Evolutionary conservation across 345 rosid species (phyloP).

Genomic region (Fremontodendron californicum): DNA sequence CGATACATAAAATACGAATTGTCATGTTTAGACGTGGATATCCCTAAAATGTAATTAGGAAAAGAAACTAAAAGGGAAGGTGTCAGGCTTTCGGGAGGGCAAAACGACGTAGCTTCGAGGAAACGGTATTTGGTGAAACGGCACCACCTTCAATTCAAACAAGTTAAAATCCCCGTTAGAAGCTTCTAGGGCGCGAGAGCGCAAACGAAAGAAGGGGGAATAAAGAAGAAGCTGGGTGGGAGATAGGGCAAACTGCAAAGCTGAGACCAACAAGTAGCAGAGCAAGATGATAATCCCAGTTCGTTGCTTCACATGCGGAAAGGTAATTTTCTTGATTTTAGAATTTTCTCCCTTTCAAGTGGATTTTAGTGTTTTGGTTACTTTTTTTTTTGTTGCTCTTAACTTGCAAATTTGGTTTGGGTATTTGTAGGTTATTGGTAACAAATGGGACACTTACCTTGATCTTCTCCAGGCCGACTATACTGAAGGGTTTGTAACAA

Average conservation of each 20-base stretch:
- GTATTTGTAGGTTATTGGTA: constrained; percentile 55
- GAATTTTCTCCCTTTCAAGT: background rate
- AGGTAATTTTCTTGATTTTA: constrained; percentile 30
- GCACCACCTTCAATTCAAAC: background rate
- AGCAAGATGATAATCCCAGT: constrained; percentile 68
- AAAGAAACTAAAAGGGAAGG: no score
- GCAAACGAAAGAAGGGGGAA: background rate
- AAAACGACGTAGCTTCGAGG: background rate
- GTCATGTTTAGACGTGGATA: no score
- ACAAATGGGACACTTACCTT: constrained; percentile 79
- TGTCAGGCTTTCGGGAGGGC: no score
- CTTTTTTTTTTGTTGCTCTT: background rate
- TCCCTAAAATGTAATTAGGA: no score
- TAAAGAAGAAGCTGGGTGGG: background rate
- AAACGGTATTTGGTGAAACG: background rate
- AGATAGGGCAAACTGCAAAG: background rate
- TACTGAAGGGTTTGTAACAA: constrained; percentile 50
- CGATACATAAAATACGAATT: no score
- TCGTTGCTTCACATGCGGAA: constrained; percentile 80
- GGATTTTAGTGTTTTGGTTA: constrained; percentile 1
- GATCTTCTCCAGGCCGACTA: constrained; percentile 78
- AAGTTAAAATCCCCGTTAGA: background rate
- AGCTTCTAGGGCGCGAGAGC: background rate
- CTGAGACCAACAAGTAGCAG: background rate
- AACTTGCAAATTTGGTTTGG: background rate